Conservation (phyloP, 2,329 filamentous ascomycete species). For the Fusarium multiceps region DNA sequence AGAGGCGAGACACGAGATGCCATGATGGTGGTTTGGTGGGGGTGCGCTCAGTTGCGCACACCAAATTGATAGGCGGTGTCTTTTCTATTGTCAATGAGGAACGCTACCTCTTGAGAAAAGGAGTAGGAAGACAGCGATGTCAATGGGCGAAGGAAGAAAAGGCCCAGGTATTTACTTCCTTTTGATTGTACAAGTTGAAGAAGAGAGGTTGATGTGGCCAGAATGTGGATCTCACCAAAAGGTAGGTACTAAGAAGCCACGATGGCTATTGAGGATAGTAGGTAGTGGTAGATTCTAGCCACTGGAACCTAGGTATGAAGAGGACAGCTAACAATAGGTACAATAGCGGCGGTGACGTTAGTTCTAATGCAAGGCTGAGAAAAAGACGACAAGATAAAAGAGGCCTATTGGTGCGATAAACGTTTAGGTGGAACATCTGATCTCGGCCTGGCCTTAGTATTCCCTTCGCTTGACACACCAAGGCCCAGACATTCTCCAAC, state of each 20-base stretch:
- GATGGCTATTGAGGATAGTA: constrained; percentile 39
- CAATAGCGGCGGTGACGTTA: constrained; percentile 37
- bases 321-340: constrained; percentile 52
- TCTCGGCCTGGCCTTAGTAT: constrained; percentile 26
- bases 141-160: constrained; percentile 29
- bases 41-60: constrained; percentile 41
- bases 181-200: constrained; percentile 25
- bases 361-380: constrained; percentile 45
- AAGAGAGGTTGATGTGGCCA: constrained; percentile 53
- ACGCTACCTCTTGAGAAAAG: constrained; percentile 24
- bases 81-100: constrained; percentile 24
- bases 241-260: constrained; percentile 45
- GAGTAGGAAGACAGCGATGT: constrained; percentile 32
- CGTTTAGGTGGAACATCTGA: constrained; percentile 3
- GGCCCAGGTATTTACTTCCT: constrained; percentile 29
- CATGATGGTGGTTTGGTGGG: constrained; percentile 49
- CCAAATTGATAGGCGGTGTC: constrained; percentile 24
- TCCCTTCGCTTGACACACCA: constrained; percentile 35
- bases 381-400: constrained; percentile 7
- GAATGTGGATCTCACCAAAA: constrained; percentile 42
- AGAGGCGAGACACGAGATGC: constrained; percentile 52
- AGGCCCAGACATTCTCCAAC: constrained; percentile 22
- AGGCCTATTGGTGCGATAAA: constrained; percentile 42
- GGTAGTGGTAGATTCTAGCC: constrained; percentile 38
- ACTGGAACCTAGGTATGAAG: constrained; percentile 40